A percentile compares a stretch with the other conserved stretches of the same genome.
Conservation (phyloP, 2,329 filamentous ascomycete species). For the Pseudogymnoascus sp. region DNA sequence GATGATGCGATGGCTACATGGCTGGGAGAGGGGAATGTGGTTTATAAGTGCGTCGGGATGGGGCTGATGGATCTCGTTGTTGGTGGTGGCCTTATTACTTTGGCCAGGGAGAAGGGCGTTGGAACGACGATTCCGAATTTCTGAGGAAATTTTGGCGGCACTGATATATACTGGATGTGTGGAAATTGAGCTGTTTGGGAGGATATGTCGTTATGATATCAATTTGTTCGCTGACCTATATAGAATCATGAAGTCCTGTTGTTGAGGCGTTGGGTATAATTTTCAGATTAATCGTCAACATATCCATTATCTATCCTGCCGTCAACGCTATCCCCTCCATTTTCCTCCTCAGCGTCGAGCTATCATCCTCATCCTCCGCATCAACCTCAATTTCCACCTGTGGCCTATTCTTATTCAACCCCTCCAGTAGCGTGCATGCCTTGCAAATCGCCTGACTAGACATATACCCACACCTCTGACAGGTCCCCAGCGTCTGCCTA, state of each 20-base stretch:
- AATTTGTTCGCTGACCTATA: not conserved
- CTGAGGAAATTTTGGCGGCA: not conserved
- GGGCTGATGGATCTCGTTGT: slow-evolving; percentile 60
- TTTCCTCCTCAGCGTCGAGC: slow-evolving; percentile 41
- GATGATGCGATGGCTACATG: slow-evolving; percentile 12
- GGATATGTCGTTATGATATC: not conserved
- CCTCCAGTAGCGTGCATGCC: slow-evolving; percentile 83
- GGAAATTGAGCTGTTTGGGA: not conserved
- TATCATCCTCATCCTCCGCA: slow-evolving; percentile 41
- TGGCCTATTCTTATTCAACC: slow-evolving; percentile 71
- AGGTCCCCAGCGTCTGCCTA: slow-evolving; percentile 74
- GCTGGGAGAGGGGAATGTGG: slow-evolving; percentile 47
- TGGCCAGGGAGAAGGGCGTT: slow-evolving; percentile 47
- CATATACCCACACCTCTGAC: slow-evolving; percentile 85
- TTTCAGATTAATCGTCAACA: not conserved
- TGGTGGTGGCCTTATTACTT: slow-evolving; percentile 47
- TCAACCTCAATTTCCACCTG: slow-evolving; percentile 33
- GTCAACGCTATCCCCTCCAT: slow-evolving; percentile 40
- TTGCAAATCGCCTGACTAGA: slow-evolving; percentile 93
- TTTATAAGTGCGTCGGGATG: slow-evolving; percentile 61
- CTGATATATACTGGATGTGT: not conserved
- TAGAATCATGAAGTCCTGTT: not conserved
- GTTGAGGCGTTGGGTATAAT: not conserved
- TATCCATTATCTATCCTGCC: not conserved
- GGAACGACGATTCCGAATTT: slow-evolving; percentile 29